Conservation (phyloP, 805 yeast genomes). For the Tetrapisispora arboricola region DNA sequence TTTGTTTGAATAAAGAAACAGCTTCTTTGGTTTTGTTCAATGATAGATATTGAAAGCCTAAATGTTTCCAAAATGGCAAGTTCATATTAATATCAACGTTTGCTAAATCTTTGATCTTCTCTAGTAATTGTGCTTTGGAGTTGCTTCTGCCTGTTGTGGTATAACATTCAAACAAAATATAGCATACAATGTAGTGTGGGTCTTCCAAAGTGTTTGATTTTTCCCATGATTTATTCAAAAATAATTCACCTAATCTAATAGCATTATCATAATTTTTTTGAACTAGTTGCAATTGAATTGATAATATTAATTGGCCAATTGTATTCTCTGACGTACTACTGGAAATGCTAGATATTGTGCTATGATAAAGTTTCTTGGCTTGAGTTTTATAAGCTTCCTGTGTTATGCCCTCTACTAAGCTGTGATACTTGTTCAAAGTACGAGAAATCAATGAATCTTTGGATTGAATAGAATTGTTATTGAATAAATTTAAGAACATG, state of each 20-base stretch:
- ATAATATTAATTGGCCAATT: conserved; percentile 18
- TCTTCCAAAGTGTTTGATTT: not conserved
- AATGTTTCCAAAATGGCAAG: conserved; percentile 21
- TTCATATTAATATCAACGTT: not conserved
- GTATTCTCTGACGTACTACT: conserved; percentile 14
- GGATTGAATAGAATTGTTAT: conserved; percentile 14
- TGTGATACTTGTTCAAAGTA: conserved; percentile 16
- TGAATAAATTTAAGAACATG: conserved; percentile 20
- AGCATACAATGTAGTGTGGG: conserved; percentile 9
- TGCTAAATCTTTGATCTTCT: conserved; percentile 6
- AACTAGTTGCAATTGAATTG: conserved; percentile 20
- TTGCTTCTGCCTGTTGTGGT: conserved; percentile 13
- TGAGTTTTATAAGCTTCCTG: conserved; percentile 25
- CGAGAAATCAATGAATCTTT: conserved; percentile 15
- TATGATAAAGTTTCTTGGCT: conserved; percentile 21
- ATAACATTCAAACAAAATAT: conserved; percentile 21
- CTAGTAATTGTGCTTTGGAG: conserved; percentile 14
- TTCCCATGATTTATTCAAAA: conserved; percentile 10
- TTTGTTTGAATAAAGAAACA: conserved; percentile 9
- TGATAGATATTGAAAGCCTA: conserved; percentile 21
- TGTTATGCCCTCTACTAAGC: conserved; percentile 15
- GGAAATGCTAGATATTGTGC: conserved; percentile 12
- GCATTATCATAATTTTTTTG: conserved; percentile 25
- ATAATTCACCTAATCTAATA: conserved; percentile 18
- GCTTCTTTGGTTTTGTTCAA: conserved; percentile 12